Evolutionary conservation across 257 asterid species (phyloP).

Genomic region (Datura wrightii): DNA sequence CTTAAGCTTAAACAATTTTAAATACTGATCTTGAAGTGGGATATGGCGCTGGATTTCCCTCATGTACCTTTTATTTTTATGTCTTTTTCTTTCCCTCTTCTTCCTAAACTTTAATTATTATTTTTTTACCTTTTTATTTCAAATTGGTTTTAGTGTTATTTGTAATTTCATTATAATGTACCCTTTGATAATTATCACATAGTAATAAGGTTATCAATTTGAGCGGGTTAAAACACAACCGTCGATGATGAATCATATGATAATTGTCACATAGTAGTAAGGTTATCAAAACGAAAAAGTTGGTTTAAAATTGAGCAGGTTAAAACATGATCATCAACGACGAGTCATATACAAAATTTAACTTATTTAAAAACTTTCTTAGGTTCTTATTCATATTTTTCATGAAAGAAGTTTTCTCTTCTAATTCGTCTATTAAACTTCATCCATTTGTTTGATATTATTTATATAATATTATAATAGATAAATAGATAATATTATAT

Average conservation of each 20-base stretch:
- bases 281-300: too few relatives aligned
- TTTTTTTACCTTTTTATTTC: background rate
- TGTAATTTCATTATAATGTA: background rate
- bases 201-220: too few relatives aligned
- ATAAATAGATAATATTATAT: too few relatives aligned
- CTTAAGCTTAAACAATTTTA: background rate
- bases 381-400: too few relatives aligned
- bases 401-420: too few relatives aligned
- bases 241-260: background rate
- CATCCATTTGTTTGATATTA: too few relatives aligned
- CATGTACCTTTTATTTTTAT: background rate
- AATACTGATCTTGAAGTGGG: constrained; percentile 17
- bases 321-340: too few relatives aligned
- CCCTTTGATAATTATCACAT: background rate
- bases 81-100: background rate
- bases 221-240: background rate
- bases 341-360: too few relatives aligned
- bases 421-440: too few relatives aligned
- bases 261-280: background rate
- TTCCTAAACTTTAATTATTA: background rate
- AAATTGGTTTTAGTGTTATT: background rate
- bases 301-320: background rate
- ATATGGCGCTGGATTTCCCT: constrained; percentile 18
- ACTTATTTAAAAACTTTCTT: too few relatives aligned
- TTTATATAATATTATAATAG: too few relatives aligned